Conservation (phyloP, 116 monocot species). For the Trichopus zeylanicus region DNA sequence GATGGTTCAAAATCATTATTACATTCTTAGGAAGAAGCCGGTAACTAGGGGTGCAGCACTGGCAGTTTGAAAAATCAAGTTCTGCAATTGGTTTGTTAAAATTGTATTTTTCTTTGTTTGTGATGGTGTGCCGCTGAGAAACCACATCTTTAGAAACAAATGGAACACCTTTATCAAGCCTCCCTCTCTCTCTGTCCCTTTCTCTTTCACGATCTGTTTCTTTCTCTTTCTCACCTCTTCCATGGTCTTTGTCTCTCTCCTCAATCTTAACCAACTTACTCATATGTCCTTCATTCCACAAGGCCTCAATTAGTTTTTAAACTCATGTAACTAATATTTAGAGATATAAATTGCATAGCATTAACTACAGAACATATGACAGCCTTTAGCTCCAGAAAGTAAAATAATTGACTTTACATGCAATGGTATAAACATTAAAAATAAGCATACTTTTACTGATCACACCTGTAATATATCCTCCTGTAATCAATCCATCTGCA, state of each 20-base stretch:
- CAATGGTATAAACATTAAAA: not conserved
- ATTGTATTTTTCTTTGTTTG: slow-evolving; percentile 64
- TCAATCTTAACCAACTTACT: slow-evolving; percentile 47
- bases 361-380: not conserved
- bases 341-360: not conserved
- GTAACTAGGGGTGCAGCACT: slow-evolving; percentile 70
- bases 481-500: slow-evolving; percentile 95
- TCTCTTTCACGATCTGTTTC: slow-evolving; percentile 51
- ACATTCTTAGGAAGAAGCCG: slow-evolving; percentile 28
- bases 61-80: slow-evolving; percentile 66
- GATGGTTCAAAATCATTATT: not conserved
- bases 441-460: slow-evolving; percentile 79
- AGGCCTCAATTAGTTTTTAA: slow-evolving; percentile 14
- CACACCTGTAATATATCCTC: slow-evolving; percentile 79
- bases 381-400: not conserved
- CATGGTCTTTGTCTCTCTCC: slow-evolving; percentile 68
- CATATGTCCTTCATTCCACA: slow-evolving; percentile 45
- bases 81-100: slow-evolving; percentile 55
- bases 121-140: slow-evolving; percentile 36
- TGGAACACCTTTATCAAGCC: slow-evolving; percentile 30
- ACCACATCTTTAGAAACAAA: slow-evolving; percentile 41
- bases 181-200: slow-evolving; percentile 58
- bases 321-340: not conserved
- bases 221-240: slow-evolving; percentile 43
- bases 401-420: not conserved